A percentile compares a stretch with the other conserved stretches of the same genome.
Evolutionary conservation across 2,329 filamentous ascomycete genomes (phyloP).

Genomic region (Penicillium sp.): DNA sequence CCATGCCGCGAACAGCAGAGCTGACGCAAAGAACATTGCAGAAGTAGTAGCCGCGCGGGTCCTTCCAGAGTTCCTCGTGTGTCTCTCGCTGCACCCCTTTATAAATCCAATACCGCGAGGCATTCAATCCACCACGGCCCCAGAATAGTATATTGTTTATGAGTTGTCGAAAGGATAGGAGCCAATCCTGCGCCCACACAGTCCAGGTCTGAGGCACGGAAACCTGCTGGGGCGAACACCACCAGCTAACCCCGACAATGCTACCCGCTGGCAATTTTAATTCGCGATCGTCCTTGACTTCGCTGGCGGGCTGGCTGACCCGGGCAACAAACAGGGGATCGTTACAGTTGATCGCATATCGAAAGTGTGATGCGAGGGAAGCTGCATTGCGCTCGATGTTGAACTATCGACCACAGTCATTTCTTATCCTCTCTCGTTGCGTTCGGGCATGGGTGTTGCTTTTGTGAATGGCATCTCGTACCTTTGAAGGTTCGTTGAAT

Average conservation of each 20-base stretch:
- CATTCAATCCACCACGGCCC: constrained; percentile 66
- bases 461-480: constrained; percentile 32
- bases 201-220: constrained; percentile 56
- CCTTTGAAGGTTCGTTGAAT: constrained; percentile 57
- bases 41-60: constrained; percentile 69
- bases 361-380: constrained; percentile 64
- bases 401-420: constrained; percentile 48
- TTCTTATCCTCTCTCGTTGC: constrained; percentile 1
- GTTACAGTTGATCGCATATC: constrained; percentile 65
- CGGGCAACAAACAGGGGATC: constrained; percentile 68
- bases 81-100: constrained; percentile 63
- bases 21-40: constrained; percentile 72
- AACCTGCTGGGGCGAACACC: constrained; percentile 59
- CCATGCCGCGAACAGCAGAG: constrained; percentile 63
- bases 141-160: constrained; percentile 63
- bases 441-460: no score
- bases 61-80: constrained; percentile 63
- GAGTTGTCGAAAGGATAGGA: constrained; percentile 64
- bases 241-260: constrained; percentile 70
- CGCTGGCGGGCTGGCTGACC: constrained; percentile 45
- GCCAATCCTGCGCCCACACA: constrained; percentile 63
- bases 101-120: constrained; percentile 69
- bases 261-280: constrained; percentile 31
- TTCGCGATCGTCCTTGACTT: constrained; percentile 17
- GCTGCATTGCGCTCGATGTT: constrained; percentile 59